These are phyloP conservation scores for Zymoseptoria crescenta DNA, from an alignment of 2,329 filamentous ascomycete species.

Conservation along the genomic window DNA sequence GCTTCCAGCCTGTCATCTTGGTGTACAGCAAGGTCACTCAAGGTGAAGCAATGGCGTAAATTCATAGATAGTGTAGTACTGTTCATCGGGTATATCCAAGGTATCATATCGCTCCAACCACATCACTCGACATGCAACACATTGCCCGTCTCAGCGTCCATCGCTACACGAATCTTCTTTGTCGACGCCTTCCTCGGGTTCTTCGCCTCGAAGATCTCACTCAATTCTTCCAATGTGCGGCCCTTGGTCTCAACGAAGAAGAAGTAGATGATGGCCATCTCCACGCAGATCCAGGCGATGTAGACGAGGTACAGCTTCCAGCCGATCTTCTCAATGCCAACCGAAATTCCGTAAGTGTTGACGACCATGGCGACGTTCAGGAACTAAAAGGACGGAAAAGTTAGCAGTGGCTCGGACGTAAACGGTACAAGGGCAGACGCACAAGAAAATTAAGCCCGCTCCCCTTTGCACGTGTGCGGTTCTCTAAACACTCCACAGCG, in stretches of 20 bases:
- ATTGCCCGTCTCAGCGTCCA: slow-evolving; percentile 18
- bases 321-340: slow-evolving; percentile 20
- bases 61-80: not conserved
- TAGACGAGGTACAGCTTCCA: slow-evolving; percentile 23
- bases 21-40: slow-evolving; percentile 1
- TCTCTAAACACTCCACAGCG: slow-evolving; percentile 33
- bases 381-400: no score
- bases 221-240: slow-evolving; percentile 27
- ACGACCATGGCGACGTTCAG: slow-evolving; percentile 40
- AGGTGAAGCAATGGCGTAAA: no score
- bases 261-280: slow-evolving; percentile 26
- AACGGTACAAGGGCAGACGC: no score
- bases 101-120: not conserved
- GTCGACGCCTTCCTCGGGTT: slow-evolving; percentile 25
- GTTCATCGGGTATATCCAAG: not conserved
- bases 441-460: slow-evolving; percentile 30
- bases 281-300: slow-evolving; percentile 26
- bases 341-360: slow-evolving; percentile 27
- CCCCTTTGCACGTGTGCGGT: slow-evolving; percentile 32
- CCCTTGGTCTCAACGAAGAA: slow-evolving; percentile 34
- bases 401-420: no score
- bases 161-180: slow-evolving; percentile 22
- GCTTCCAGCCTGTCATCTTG: not conserved
- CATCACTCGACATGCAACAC: slow-evolving; percentile 15
- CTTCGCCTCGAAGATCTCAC: slow-evolving; percentile 17